Base-by-base conservation (phyloP, 1,139 yeast genomes). In the Candida sojae region DNA sequence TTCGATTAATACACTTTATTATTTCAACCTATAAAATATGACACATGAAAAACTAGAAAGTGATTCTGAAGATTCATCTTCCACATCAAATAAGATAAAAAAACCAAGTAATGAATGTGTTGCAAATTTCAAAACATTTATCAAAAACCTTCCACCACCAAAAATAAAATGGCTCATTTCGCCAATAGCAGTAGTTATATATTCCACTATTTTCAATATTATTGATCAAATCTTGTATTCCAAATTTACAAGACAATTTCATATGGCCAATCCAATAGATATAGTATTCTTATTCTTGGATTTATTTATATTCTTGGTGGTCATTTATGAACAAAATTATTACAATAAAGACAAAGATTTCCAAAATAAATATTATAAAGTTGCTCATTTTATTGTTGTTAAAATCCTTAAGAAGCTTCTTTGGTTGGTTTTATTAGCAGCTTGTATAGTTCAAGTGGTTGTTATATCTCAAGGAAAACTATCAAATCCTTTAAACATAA, bases 381-480 rank as follows among this genome's bases (percentile, higher is more conserved):
- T 11, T 10, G 17, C 17, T 12, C 39, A 45, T 30, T 47, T 47
- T 39, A 21, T 48, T 17, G 37, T 46, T 10, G 40, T 43, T 17
- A 48, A 48, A 31, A 30, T 52, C 4, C 12, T 53, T 28, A 54
- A 49, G 35, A 42, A 36, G 23, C 23, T 40, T 11, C 32, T 53
- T 11, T 56, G 57, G 58, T 11, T 50, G 10, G 32, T 48, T 17
- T 45, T 56, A 12, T 48, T 56, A 28, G 44, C 48, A 3, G 26
- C 50, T 10, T 50, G 52, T 33, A 39, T 54, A 23, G 38, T 50
- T 9, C 53, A 54, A 30, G 59, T 55, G 10, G 53, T 48, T 8
- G 26, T 21, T 13, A 33, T 54, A 30, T 47, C 56, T 2, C 41
- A 46, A 2, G 61, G 62, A 0, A 55, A 51, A 25, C 17, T 51